These are phyloP conservation scores for Rehmannia glutinosa DNA, from an alignment of 257 asterid genomes.

Conservation along the genomic window DNA sequence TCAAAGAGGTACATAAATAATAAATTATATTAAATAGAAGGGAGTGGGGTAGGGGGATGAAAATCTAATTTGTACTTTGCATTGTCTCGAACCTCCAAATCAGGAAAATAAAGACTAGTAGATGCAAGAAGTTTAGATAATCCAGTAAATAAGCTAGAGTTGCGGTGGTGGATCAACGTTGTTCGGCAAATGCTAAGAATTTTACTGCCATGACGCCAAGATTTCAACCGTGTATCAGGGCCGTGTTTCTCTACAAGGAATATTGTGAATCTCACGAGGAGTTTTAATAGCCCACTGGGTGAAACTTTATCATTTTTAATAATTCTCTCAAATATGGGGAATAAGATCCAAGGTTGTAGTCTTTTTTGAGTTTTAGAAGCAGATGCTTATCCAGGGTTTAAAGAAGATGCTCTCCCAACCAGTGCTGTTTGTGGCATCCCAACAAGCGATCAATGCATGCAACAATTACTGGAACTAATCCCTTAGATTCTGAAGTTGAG, in stretches of 20 bases:
- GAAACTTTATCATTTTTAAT: conserved; percentile 66
- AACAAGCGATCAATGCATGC: conserved; percentile 65
- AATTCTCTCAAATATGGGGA: conserved; percentile 77
- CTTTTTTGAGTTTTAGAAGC: conserved; percentile 64
- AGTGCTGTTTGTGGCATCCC: conserved; percentile 64
- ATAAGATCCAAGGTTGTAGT: conserved; percentile 76
- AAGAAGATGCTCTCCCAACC: conserved; percentile 82
- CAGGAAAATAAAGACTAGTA: conserved; percentile 79
- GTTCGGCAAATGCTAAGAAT: conserved; percentile 84
- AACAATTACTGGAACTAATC: conserved; percentile 76
- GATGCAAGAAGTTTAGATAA: conserved; percentile 70
- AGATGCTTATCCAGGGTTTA: conserved; percentile 64
- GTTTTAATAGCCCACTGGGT: conserved; percentile 66
- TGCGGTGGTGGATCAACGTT: conserved; percentile 71
- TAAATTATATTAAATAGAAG: conserved; percentile 5
- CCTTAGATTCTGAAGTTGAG: conserved; percentile 53
- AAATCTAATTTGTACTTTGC: conserved; percentile 59
- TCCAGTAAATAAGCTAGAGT: conserved; percentile 74
- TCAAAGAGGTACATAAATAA: background rate
- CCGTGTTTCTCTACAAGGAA: conserved; percentile 79
- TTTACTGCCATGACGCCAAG: conserved; percentile 87
- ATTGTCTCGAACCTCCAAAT: conserved; percentile 91
- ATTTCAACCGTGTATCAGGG: conserved; percentile 74
- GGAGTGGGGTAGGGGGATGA: background rate
- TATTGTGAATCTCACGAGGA: conserved; percentile 59